Evolutionary conservation across 495 filamentous ascomycete species (phyloP).

Genomic region (Xylaria intraflava): DNA sequence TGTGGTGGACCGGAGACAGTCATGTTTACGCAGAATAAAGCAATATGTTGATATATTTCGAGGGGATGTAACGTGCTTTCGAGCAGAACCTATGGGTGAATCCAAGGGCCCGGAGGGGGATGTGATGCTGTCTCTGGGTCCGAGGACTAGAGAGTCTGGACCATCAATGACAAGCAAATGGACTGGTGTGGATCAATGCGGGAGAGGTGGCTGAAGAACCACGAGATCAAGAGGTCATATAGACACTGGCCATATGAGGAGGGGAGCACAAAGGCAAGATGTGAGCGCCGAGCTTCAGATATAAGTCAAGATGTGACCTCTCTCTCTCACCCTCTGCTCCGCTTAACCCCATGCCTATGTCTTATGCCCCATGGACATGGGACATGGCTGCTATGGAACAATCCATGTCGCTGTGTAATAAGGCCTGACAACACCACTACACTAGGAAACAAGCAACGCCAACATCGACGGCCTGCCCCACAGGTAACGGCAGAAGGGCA

Average conservation of each 20-base stretch:
- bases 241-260: slow-evolving; percentile 29
- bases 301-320: slow-evolving; percentile 11
- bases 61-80: slow-evolving; percentile 14
- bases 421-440: slow-evolving; percentile 8
- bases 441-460: slow-evolving; percentile 13
- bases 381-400: slow-evolving; percentile 3
- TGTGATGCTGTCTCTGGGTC: slow-evolving; percentile 19
- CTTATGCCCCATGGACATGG: slow-evolving; percentile 12
- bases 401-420: slow-evolving; percentile 10
- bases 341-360: no score
- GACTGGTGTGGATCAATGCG: slow-evolving; percentile 45
- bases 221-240: slow-evolving; percentile 27
- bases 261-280: slow-evolving; percentile 14
- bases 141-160: slow-evolving; percentile 31
- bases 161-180: slow-evolving; percentile 25
- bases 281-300: slow-evolving; percentile 13
- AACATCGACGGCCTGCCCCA: slow-evolving; percentile 8
- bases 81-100: slow-evolving; percentile 24
- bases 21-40: slow-evolving; percentile 27
- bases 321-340: slow-evolving; percentile 4
- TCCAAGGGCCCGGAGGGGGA: slow-evolving; percentile 11
- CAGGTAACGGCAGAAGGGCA: slow-evolving; percentile 11
- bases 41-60: neutral
- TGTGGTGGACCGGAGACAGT: slow-evolving; percentile 39
- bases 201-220: slow-evolving; percentile 26